Conservation (phyloP, 495 filamentous ascomycete species). For the Penicillium chermesinum region DNA sequence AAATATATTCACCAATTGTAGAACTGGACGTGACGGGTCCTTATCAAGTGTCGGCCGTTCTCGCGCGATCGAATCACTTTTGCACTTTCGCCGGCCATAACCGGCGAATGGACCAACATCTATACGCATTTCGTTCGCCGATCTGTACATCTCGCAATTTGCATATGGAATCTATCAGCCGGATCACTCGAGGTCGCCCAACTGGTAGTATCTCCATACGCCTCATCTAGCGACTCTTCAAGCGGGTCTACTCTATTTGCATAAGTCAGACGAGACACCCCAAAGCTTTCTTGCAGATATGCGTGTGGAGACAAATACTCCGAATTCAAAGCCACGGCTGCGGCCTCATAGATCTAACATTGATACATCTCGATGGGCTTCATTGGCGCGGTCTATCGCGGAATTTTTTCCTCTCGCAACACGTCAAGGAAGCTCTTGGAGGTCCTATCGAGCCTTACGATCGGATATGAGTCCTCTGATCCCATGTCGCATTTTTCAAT, state of each 20-base stretch:
- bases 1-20: no score
- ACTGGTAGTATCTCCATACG: slow-evolving; percentile 7
- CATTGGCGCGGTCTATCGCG: slow-evolving; percentile 8
- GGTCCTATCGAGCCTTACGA: background rate
- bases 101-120: background rate
- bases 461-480: no score
- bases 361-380: slow-evolving; percentile 9
- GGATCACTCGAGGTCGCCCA: background rate
- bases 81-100: no score
- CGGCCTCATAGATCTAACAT: slow-evolving; percentile 10
- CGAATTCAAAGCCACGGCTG: slow-evolving; percentile 9
- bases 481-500: no score
- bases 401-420: slow-evolving; percentile 8
- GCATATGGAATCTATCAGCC: background rate
- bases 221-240: slow-evolving; percentile 16
- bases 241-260: slow-evolving; percentile 16
- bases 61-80: no score
- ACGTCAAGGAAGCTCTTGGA: slow-evolving; percentile 7
- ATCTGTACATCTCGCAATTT: background rate
- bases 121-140: background rate
- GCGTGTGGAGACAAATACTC: slow-evolving; percentile 13
- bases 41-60: no score
- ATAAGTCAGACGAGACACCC: slow-evolving; percentile 5
- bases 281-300: slow-evolving; percentile 15
- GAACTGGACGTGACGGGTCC: no score